Percentiles rank a stretch among this genome's conserved stretches.
Conservation (phyloP, 2,329 filamentous ascomycete genomes). For the Colletotrichum lini region DNA sequence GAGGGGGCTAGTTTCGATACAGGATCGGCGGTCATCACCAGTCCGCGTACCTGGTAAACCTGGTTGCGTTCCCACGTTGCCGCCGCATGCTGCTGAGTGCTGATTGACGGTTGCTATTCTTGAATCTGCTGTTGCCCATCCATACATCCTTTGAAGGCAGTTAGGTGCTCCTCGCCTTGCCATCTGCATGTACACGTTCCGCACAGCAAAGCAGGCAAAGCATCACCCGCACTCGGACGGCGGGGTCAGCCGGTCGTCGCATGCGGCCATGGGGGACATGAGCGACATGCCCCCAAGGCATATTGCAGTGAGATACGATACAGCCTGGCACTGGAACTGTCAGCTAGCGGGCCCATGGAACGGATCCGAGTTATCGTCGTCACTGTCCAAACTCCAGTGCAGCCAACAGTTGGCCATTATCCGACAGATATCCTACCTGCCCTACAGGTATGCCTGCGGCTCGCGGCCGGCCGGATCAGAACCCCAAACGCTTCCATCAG, state of each 20-base stretch:
- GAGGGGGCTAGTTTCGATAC: constrained; percentile 28
- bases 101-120: constrained; percentile 3
- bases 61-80: constrained; percentile 19
- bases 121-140: background rate
- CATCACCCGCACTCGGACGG: constrained; percentile 38
- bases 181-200: background rate
- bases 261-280: constrained; percentile 36
- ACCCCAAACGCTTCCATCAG: constrained; percentile 15
- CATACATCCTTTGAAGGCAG: background rate
- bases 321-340: background rate
- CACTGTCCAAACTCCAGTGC: background rate
- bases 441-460: constrained; percentile 5
- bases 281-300: constrained; percentile 20
- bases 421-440: background rate
- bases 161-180: background rate
- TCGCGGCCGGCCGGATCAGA: constrained; percentile 2
- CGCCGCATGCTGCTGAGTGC: background rate
- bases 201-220: constrained; percentile 2
- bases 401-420: background rate
- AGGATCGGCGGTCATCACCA: constrained; percentile 35
- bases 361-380: background rate
- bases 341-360: constrained; percentile 1
- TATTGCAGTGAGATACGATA: background rate
- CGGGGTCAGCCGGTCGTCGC: constrained; percentile 35
- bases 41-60: constrained; percentile 33